These are phyloP conservation scores for Boletus eberwhitei DNA, from an alignment of 768 basidiomycete genomes.

Conservation along the genomic window DNA sequence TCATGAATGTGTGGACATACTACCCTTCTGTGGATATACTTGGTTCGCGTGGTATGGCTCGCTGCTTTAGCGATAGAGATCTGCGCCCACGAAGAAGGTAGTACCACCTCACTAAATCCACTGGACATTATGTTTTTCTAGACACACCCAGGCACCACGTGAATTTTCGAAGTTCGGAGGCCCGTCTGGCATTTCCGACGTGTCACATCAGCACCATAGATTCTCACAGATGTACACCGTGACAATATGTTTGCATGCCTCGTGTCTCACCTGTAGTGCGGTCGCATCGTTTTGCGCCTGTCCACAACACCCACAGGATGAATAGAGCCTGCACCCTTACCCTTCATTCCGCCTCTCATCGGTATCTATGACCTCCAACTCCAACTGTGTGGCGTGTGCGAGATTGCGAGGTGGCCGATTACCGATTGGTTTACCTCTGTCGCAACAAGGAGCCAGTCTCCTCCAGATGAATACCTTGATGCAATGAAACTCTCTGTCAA, in stretches of 20 bases:
- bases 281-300: no score
- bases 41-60: background rate
- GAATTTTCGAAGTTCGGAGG: background rate
- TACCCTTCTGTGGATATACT: background rate
- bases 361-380: no score
- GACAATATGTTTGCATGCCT: background rate
- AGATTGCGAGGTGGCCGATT: background rate
- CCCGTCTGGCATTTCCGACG: background rate
- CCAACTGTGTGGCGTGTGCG: no score
- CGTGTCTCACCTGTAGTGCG: background rate
- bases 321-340: no score
- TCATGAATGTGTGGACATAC: background rate
- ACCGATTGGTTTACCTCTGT: background rate
- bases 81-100: conserved; percentile 4
- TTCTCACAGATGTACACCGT: conserved; percentile 4
- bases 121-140: background rate
- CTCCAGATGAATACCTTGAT: no score
- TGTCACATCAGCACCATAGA: background rate
- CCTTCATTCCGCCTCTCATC: background rate
- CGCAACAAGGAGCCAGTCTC: no score
- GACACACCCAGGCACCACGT: background rate
- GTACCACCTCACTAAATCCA: background rate
- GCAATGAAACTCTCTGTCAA: no score
- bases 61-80: background rate
- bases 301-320: no score